Evolutionary conservation across 768 basidiomycete species (phyloP), one percentile per base, ranked within the genome.

Genomic region (Auricularia auricula-judae): DNA sequence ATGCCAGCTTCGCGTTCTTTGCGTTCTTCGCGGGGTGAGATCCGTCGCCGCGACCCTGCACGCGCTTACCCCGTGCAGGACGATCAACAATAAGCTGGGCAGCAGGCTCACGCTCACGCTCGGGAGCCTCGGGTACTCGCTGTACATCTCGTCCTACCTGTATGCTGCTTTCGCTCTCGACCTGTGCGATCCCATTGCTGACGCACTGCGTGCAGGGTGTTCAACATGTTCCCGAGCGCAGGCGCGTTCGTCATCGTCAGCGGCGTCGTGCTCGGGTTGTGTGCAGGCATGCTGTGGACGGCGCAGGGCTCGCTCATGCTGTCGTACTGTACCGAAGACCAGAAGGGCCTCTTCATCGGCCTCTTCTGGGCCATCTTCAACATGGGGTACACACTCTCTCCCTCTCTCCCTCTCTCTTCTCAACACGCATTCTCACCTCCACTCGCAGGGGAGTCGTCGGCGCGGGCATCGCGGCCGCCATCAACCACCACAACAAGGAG

Each of bases 311-410:
- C 84, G 18, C 76, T 93, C 65, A 91, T 92, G 85, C 75, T 93
- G 73, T 84, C 88, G 3, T 93, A 93, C 73, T 88, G 90, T 0
- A 90, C 88, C 0, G 90, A 93, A 72, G 70, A 74, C 58, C 83
- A 92, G 72, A 93, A 93, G 73, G 90, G 90, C 16, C 76, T 74
- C 36, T 91, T 81, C 74, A 90, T 93, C 62, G 86, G 81, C 47
- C 83, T 90, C 58, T 93, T 92, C 76, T 93, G 91, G 91, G 76
- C 81, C 54, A 88, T 92, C 66, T 93, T 93, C 77, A 91, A 92
- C 69, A 66, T 91, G 23, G 89, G 89, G 35, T 53, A 12, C 36
- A n/a, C 53, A 66, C 60, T 68, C 29, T 36, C 14, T 16, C 65
- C 64, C 23, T 18, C 56, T 62, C 56, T 68, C 7, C 68, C 59